A percentile compares a stretch with the other conserved stretches of the same genome.
phyloP scores from a whole-genome alignment of 1,139 yeast genomes.

The Saccharomyces hybrid region DNA sequence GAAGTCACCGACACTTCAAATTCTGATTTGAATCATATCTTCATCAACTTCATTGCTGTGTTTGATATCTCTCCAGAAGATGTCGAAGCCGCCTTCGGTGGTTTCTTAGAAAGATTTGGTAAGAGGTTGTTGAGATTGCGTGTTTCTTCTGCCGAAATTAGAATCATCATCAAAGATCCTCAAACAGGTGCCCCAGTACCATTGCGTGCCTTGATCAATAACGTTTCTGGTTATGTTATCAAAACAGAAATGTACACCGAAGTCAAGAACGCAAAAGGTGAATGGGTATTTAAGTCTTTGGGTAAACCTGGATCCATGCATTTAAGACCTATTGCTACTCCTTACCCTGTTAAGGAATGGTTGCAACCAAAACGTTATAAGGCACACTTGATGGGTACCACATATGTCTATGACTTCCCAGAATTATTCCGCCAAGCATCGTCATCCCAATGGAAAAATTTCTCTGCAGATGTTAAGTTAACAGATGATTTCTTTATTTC shows the following conservation, averaged over 20 bases:
- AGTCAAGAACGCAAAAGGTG: slow-evolving; percentile 83
- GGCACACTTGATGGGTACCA: slow-evolving; percentile 97
- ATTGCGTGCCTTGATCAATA: slow-evolving; percentile 89
- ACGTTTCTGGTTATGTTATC: slow-evolving; percentile 95
- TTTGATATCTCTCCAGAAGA: slow-evolving; percentile 91
- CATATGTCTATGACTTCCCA: slow-evolving; percentile 97
- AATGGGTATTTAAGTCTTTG: slow-evolving; percentile 93
- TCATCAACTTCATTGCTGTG: slow-evolving; percentile 91
- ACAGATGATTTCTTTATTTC: slow-evolving; percentile 76
- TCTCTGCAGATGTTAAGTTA: slow-evolving; percentile 45
- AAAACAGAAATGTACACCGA: slow-evolving; percentile 92
- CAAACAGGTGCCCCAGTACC: slow-evolving; percentile 86
- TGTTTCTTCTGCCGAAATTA: slow-evolving; percentile 93
- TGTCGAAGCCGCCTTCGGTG: slow-evolving; percentile 96
- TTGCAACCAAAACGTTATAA: slow-evolving; percentile 97
- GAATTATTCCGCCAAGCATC: slow-evolving; percentile 95
- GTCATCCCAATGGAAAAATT: slow-evolving; percentile 73
- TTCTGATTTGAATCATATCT: slow-evolving; percentile 92
- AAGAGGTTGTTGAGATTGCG: slow-evolving; percentile 94
- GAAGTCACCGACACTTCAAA: slow-evolving; percentile 92
- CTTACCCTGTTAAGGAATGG: slow-evolving; percentile 96
- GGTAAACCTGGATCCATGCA: slow-evolving; percentile 97
- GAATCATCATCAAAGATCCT: slow-evolving; percentile 91
- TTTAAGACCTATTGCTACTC: slow-evolving; percentile 88
- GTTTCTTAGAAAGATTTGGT: slow-evolving; percentile 95